These are phyloP conservation scores for Clitopilus passeckerianus DNA, from an alignment of 768 basidiomycete genomes.

Conservation along the genomic window DNA sequence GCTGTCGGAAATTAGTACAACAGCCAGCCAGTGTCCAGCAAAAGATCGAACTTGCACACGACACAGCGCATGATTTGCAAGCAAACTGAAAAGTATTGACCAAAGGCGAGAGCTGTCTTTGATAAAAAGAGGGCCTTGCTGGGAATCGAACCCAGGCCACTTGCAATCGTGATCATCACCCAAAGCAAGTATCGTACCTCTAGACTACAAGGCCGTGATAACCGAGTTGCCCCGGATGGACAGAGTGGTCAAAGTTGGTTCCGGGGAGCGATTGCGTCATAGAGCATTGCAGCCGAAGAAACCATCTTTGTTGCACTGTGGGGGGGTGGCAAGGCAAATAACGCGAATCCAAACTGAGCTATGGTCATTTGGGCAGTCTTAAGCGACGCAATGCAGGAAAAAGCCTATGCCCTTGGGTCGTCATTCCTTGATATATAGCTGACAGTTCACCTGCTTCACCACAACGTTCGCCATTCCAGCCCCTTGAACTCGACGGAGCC, in stretches of 20 bases:
- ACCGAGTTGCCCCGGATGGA: neutral
- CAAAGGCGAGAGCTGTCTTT: too few relatives aligned
- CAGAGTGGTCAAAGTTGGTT: neutral
- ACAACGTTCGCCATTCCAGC: neutral
- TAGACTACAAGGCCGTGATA: conserved; percentile 23
- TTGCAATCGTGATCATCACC: conserved; percentile 31
- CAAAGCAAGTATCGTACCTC: conserved; percentile 52
- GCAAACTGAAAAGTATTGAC: too few relatives aligned
- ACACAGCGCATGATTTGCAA: too few relatives aligned
- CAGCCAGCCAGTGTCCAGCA: too few relatives aligned
- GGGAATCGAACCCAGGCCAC: conserved; percentile 49
- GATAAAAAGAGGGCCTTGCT: conserved; percentile 30
- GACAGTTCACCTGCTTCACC: neutral
- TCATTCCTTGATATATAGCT: neutral
- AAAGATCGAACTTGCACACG: too few relatives aligned
- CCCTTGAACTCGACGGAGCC: neutral
- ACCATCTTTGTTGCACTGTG: neutral
- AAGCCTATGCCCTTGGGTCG: neutral
- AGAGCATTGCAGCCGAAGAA: neutral
- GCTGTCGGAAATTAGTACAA: too few relatives aligned
- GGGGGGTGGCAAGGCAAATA: neutral
- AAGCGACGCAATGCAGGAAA: neutral
- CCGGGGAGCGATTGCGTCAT: neutral
- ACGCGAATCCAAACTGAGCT: neutral
- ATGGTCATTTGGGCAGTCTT: neutral